phyloP scores from a whole-genome alignment of 2,329 filamentous ascomycete species.

The Stemphylium vesicarium region DNA sequence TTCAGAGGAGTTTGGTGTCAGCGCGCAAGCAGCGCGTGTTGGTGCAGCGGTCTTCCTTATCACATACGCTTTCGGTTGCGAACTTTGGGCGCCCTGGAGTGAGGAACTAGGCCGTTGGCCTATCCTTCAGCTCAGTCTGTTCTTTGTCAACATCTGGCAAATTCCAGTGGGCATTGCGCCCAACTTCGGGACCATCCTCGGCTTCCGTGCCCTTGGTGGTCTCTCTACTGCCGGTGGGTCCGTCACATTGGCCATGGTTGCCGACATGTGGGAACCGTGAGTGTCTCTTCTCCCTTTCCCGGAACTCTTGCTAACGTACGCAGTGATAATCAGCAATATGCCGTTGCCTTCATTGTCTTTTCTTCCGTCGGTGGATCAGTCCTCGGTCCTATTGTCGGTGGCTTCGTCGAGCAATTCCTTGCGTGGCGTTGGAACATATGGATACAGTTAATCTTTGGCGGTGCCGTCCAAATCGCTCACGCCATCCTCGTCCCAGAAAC shows the following conservation, averaged over 20 bases:
- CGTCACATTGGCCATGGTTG: slow-evolving; percentile 69
- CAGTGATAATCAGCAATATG: slow-evolving; percentile 67
- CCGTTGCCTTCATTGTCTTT: slow-evolving; percentile 71
- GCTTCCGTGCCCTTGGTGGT: slow-evolving; percentile 58
- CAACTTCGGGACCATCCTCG: slow-evolving; percentile 74
- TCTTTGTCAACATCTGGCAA: slow-evolving; percentile 80
- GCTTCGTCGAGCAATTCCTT: slow-evolving; percentile 72
- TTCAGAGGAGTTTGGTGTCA: slow-evolving; percentile 70
- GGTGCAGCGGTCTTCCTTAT: slow-evolving; percentile 82
- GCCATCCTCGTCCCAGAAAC: slow-evolving; percentile 78
- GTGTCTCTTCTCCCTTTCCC: not conserved
- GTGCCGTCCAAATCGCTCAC: slow-evolving; percentile 70
- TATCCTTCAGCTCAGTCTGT: slow-evolving; percentile 73
- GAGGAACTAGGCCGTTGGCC: slow-evolving; percentile 82
- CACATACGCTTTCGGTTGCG: slow-evolving; percentile 83
- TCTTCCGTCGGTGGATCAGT: slow-evolving; percentile 80
- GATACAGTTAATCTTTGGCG: slow-evolving; percentile 85
- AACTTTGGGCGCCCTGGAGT: slow-evolving; percentile 87
- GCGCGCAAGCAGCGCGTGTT: slow-evolving; percentile 70
- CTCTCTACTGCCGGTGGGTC: slow-evolving; percentile 65
- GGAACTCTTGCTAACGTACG: not conserved
- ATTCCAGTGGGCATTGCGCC: slow-evolving; percentile 69
- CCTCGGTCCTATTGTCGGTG: slow-evolving; percentile 78
- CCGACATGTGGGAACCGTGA: slow-evolving; percentile 62
- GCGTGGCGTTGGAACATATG: slow-evolving; percentile 83